phyloP scores from a whole-genome alignment of 139 green algal species.

The Zygnema cylindricum region DNA sequence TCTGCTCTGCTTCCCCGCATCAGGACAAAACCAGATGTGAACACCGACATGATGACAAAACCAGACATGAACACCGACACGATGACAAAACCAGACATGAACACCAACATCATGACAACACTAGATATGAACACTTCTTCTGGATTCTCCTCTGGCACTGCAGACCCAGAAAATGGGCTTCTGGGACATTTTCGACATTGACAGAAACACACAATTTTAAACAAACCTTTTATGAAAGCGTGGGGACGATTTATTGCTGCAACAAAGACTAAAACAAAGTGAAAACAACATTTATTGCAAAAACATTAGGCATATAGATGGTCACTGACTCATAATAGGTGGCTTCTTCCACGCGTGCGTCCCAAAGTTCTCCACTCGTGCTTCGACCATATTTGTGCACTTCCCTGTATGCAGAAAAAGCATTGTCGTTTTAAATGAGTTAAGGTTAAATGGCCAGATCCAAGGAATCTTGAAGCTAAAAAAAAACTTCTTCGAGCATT shows the following conservation, averaged over 20 bases:
- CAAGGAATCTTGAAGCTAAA: too few species aligned
- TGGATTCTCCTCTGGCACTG: neutral
- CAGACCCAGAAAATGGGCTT: neutral
- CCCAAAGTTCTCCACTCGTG: constrained; percentile 49
- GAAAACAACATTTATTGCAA: neutral
- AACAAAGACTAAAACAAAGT: constrained; percentile 9
- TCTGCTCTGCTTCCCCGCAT: constrained; percentile 5
- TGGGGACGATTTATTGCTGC: neutral
- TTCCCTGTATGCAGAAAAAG: neutral
- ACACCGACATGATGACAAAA: neutral
- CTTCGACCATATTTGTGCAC: constrained; percentile 56
- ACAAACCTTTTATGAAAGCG: neutral
- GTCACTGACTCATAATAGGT: constrained; percentile 59
- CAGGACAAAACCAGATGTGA: constrained; percentile 13
- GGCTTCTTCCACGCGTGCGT: constrained; percentile 30
- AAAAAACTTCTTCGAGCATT: too few species aligned
- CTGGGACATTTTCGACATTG: neutral
- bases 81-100: neutral
- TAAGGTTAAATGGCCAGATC: too few species aligned
- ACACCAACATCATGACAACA: neutral
- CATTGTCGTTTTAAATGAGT: too few species aligned
- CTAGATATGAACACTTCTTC: constrained; percentile 9
- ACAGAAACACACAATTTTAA: neutral
- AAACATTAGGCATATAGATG: neutral
- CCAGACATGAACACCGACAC: neutral